Percentiles rank a stretch among this genome's conserved stretches.
Evolutionary conservation across 2,329 filamentous ascomycete species (phyloP).

Genomic region (Pestalotiopsis sp.): DNA sequence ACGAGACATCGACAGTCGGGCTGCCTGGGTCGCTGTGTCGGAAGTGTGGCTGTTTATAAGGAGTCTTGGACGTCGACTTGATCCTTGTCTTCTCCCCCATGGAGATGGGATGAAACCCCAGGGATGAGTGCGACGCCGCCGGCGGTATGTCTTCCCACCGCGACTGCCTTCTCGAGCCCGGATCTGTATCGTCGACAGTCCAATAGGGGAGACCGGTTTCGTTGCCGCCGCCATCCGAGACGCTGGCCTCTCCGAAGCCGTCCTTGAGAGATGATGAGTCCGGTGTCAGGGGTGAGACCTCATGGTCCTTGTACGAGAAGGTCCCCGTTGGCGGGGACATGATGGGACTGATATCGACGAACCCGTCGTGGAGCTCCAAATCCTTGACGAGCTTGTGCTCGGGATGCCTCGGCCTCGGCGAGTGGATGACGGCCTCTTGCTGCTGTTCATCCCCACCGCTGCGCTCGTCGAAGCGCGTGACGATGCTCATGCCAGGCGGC

Average conservation of each 20-base stretch:
- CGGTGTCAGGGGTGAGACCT: slow-evolving; percentile 6
- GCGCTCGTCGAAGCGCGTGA: not conserved
- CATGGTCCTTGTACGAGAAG: not conserved
- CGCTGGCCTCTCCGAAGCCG: not conserved
- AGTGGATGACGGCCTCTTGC: not conserved
- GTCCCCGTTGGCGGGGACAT: not conserved
- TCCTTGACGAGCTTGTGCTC: slow-evolving; percentile 6
- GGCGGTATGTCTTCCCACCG: slow-evolving; percentile 4
- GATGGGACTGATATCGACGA: not conserved
- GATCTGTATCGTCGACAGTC: not conserved
- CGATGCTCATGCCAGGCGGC: slow-evolving; percentile 3
- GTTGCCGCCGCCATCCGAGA: not conserved
- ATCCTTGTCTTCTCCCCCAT: not conserved
- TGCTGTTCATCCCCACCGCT: not conserved
- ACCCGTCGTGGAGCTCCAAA: not conserved
- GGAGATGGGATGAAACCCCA: not conserved
- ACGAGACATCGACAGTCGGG: not conserved
- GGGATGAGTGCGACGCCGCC: not conserved
- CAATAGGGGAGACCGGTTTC: too few species aligned
- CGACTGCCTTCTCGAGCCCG: not conserved
- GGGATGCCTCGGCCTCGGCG: slow-evolving; percentile 1
- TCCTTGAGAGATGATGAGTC: not conserved
- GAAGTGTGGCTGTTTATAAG: not conserved
- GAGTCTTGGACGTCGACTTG: not conserved
- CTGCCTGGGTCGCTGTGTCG: slow-evolving; percentile 7